phyloP scores from a whole-genome alignment of 306 rosid genomes.

The Malus fusca region DNA sequence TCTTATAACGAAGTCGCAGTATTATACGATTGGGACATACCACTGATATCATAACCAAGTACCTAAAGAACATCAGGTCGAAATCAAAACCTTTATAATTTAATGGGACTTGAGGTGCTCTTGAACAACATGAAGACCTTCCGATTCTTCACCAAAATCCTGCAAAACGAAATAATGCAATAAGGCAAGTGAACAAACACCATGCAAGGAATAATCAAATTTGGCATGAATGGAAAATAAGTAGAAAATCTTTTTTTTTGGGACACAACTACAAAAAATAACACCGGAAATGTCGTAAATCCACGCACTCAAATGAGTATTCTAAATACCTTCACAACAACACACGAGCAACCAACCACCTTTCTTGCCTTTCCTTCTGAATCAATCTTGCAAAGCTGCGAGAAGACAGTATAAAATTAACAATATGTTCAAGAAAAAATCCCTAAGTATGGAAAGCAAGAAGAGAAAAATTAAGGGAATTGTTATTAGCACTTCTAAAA shows the following conservation, averaged over 20 bases:
- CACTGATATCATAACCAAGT: background rate
- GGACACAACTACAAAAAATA: background rate
- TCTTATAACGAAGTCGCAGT: background rate
- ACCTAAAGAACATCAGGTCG: background rate
- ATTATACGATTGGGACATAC: background rate
- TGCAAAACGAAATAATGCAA: background rate
- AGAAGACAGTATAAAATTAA: background rate
- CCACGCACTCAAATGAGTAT: background rate
- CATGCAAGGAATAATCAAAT: background rate
- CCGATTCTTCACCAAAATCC: conserved; percentile 38
- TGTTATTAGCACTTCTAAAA: no score
- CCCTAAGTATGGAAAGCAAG: background rate
- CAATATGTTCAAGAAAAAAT: background rate
- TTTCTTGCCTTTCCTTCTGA: conserved; percentile 75
- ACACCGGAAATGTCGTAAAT: background rate
- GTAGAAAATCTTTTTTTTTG: background rate
- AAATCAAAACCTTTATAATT: background rate
- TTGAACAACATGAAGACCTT: conserved; percentile 37
- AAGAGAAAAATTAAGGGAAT: background rate
- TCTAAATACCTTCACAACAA: conserved; percentile 61
- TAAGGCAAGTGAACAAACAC: background rate
- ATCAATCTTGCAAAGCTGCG: conserved; percentile 74
- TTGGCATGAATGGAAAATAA: background rate
- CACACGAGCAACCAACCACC: conserved; percentile 56
- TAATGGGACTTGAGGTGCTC: conserved; percentile 35